A percentile compares a stretch with the other conserved stretches of the same genome.
Evolutionary conservation across 257 asterid species (phyloP).

Genomic region (Paulownia fortunei): DNA sequence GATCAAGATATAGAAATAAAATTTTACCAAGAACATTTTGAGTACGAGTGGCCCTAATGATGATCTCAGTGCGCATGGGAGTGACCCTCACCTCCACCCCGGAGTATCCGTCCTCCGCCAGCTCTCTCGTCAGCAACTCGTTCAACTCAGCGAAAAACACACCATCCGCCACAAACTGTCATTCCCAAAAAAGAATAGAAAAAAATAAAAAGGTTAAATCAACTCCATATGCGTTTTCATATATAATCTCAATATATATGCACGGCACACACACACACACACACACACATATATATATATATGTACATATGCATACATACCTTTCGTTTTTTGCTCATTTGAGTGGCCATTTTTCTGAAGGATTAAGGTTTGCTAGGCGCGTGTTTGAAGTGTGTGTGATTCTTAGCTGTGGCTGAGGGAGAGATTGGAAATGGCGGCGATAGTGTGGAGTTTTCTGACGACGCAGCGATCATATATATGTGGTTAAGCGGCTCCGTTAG

Average conservation of each 20-base stretch:
- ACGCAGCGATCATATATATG: conserved; percentile 15
- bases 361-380: not conserved
- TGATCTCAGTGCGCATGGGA: conserved; percentile 44
- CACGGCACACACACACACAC: not conserved
- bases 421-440: conserved; percentile 18
- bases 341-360: conserved; percentile 40
- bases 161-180: conserved; percentile 42
- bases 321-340: conserved; percentile 47
- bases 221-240: not conserved
- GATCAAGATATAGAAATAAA: not conserved
- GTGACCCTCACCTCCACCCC: conserved; percentile 46
- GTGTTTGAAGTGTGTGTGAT: not conserved
- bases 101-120: conserved; percentile 49
- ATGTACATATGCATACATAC: not conserved
- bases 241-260: not conserved
- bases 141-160: conserved; percentile 41
- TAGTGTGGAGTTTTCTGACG: not conserved
- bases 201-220: not conserved
- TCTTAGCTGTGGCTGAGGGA: not conserved
- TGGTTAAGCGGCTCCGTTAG: conserved; percentile 25
- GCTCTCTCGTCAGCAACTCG: conserved; percentile 40
- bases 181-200: too few relatives aligned
- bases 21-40: conserved; percentile 35
- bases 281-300: too few relatives aligned
- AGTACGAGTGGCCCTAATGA: conserved; percentile 46